Evolutionary conservation across 306 rosid genomes (phyloP), one percentile per base, ranked within the genome.

Genomic region (Inga laurina): DNA sequence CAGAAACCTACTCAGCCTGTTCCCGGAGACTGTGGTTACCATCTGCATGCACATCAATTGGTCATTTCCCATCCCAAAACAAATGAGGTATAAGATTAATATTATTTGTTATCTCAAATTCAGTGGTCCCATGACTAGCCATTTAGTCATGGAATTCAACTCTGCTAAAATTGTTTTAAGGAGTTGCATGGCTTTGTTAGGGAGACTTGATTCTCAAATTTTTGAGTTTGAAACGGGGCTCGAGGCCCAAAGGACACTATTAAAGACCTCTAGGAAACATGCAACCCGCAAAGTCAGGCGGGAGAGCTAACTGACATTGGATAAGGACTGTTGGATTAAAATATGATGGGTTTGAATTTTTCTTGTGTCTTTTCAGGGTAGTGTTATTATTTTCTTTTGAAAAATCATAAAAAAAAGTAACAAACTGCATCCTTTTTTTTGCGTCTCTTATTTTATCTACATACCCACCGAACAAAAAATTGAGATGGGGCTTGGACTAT

Each of bases 11-110:
- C 69, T n/a, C 91, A 87, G 71, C 91, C 99, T 61, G 94, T 93
- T 85, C 99, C 99, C 34, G 99, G 99, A 76, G 98, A 96, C 83
- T 90, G 94, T 89, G 97, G 99, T 74, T 94, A 92, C 85, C 51
- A 77, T 83, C 82, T 96, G 89, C 99, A 96, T 65, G 99, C 98
- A 13, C 92, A 92, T 86, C 89, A 80, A 57, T 81, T 92, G 87
- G 74, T 73, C 73, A 90, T 96, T 66, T 81, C 90, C 72, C 99
- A 93, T 78, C 98, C 97, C 46, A 78, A 83, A 80, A 90, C 94
- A 54, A 86, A 80, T 73, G 90, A 92, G 97, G 99, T 93, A 84
- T 41, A 37, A 72, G 43, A 65, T 57, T 57, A n/a, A 21, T 54
- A 8, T 14, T n/a, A 30, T n/a, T 10, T 30, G 48, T 49, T 22